Evolutionary conservation across 345 rosid species (phyloP).

Genomic region (Lagerstroemia speciosa): DNA sequence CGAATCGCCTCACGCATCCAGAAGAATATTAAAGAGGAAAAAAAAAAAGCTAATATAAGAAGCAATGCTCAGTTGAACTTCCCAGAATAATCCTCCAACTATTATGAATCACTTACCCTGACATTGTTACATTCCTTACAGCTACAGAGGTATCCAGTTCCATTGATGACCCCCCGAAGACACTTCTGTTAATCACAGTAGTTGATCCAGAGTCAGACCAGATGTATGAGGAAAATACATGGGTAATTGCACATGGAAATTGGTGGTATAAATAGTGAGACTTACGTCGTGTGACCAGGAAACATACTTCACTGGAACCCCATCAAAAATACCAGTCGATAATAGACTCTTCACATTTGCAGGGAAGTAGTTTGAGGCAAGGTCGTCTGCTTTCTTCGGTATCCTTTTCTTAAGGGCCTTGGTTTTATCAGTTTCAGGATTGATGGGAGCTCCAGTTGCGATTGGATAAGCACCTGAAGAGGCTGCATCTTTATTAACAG

Average conservation of each 20-base stretch:
- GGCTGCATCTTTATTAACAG: conserved; percentile 13
- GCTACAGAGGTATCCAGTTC: conserved; percentile 43
- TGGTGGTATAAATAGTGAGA: neutral
- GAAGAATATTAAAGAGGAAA: neutral
- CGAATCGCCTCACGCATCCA: neutral
- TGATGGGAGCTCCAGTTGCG: conserved; percentile 7
- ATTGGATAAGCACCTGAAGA: conserved; percentile 16
- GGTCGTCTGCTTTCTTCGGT: conserved; percentile 18
- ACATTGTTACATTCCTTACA: conserved; percentile 37
- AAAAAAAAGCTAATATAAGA: neutral
- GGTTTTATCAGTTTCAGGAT: conserved; percentile 12
- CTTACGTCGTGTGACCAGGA: conserved; percentile 50
- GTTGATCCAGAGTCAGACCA: neutral
- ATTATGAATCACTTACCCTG: conserved; percentile 21
- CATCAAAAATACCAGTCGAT: conserved; percentile 60
- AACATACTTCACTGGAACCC: conserved; percentile 47
- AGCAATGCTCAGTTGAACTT: neutral
- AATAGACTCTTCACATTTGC: conserved; percentile 44
- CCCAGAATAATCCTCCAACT: neutral
- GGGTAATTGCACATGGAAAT: neutral
- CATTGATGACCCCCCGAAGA: conserved; percentile 34
- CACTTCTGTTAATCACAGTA: conserved; percentile 23
- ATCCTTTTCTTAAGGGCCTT: conserved; percentile 17
- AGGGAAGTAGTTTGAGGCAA: conserved; percentile 34
- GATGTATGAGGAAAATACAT: neutral